phyloP scores from a whole-genome alignment of 2,329 filamentous ascomycete genomes.

The Colletotrichum sp. region DNA sequence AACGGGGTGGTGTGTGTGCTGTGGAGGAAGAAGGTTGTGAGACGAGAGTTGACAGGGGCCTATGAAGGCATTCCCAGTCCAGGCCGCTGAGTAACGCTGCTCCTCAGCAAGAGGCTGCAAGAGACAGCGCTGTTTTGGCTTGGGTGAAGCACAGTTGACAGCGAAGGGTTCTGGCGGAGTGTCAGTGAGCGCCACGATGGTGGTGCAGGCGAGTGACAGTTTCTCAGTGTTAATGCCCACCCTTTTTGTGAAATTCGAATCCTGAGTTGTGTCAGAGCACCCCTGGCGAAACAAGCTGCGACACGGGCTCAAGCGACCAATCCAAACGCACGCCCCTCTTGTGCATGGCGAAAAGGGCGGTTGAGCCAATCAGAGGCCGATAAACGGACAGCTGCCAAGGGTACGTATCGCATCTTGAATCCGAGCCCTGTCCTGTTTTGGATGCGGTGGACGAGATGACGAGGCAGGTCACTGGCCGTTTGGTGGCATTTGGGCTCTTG shows the following conservation, averaged over 20 bases:
- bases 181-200: not conserved
- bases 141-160: not conserved
- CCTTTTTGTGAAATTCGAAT: constrained; percentile 21
- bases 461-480: not conserved
- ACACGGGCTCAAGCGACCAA: constrained; percentile 26
- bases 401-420: constrained; percentile 8
- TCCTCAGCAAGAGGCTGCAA: not conserved
- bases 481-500: not conserved
- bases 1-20: not conserved
- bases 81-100: not conserved
- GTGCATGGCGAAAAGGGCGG: not conserved
- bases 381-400: not conserved
- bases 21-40: not conserved
- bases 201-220: not conserved
- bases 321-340: constrained; percentile 12
- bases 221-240: not conserved
- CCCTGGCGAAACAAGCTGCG: constrained; percentile 44
- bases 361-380: constrained; percentile 8
- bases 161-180: not conserved
- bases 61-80: not conserved
- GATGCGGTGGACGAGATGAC: not conserved
- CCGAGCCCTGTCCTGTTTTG: constrained; percentile 3
- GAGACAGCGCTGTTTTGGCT: not conserved
- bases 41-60: not conserved
- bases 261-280: constrained; percentile 37